Evolutionary conservation across 495 filamentous ascomycete species (phyloP), one percentile per base, ranked within the genome.

Genomic region (Aspergillus kassunensis): DNA sequence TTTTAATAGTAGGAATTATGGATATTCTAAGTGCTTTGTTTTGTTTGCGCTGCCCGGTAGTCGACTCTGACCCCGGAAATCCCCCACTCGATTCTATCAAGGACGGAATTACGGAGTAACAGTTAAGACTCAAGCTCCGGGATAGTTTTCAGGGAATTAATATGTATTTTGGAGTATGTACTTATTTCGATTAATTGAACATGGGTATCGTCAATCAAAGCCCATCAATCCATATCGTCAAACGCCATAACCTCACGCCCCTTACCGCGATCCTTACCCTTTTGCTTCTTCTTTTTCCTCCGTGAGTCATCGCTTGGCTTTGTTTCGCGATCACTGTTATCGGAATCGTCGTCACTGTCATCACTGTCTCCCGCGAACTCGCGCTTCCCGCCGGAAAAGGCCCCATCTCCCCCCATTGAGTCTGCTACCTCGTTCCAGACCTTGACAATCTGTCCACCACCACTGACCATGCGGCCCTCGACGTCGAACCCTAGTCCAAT

Each of bases 401-500:
- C 69, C 11, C 76, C 77, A 5, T 69, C 71, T 1, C 66, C 68
- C 10, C 63, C 66, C 2, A 60, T 68, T 20, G 65, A 56, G 8
- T 55, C 64, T 16, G 68, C 68, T 25, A 71, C 72, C 60, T 87
- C 81, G 57, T 84, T 74, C 91, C 91, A 97, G 9, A 97, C 84
- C 71, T 96, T 96, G 56, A 97, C 78, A 0, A 82, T 76, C 59
- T 79, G 78, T 3, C 91, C 91, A 45, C 91, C 91, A 31, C 89
- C 91, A 64, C 84, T 91, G 44, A 96, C 87, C 80, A 97, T 81
- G 43, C 90, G 79, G 44, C 90, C 86, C 40, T 84, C 82, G 40
- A 86, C 85, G 67, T 95, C 90, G 57, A 95, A 95, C 16, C 80
- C 86, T 12, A 97, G 57, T 10, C 80, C 82, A 8, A 90, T 78